Conservation (phyloP, 1,284 basidiomycete species). For the Boletus sp. region DNA sequence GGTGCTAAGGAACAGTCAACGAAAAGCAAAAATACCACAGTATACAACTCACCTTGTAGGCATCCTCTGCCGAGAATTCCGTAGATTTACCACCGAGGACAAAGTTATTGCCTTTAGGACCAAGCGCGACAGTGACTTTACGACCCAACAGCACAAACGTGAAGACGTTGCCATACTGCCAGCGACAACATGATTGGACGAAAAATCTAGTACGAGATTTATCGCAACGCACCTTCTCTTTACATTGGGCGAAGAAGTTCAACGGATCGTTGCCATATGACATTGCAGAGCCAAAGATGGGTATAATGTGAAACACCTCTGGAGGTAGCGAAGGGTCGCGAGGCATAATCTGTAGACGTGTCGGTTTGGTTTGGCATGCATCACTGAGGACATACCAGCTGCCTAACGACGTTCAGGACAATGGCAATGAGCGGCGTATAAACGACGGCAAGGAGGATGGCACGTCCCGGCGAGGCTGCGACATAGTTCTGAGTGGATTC, state of each 20-base stretch:
- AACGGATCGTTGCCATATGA: constrained; percentile 79
- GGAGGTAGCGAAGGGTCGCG: constrained; percentile 61
- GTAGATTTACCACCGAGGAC: constrained; percentile 91
- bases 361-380: constrained; percentile 5
- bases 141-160: constrained; percentile 90
- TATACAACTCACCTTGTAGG: constrained; percentile 71
- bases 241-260: constrained; percentile 69
- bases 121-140: constrained; percentile 87
- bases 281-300: constrained; percentile 74
- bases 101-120: constrained; percentile 92
- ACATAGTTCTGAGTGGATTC: constrained; percentile 22
- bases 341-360: constrained; percentile 44
- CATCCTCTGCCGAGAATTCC: constrained; percentile 93
- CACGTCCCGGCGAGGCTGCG: constrained; percentile 22
- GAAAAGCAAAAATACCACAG: neutral
- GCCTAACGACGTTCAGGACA: constrained; percentile 55
- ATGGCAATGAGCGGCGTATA: constrained; percentile 46
- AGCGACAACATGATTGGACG: constrained; percentile 3
- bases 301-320: constrained; percentile 76
- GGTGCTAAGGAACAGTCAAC: constrained; percentile 48
- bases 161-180: constrained; percentile 77
- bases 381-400: constrained; percentile 45
- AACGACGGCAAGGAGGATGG: constrained; percentile 20
- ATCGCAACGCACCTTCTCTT: constrained; percentile 72
- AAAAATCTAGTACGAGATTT: neutral